Base-by-base conservation (phyloP, 306 rosid genomes). In the Astragalus glycyphyllos region DNA sequence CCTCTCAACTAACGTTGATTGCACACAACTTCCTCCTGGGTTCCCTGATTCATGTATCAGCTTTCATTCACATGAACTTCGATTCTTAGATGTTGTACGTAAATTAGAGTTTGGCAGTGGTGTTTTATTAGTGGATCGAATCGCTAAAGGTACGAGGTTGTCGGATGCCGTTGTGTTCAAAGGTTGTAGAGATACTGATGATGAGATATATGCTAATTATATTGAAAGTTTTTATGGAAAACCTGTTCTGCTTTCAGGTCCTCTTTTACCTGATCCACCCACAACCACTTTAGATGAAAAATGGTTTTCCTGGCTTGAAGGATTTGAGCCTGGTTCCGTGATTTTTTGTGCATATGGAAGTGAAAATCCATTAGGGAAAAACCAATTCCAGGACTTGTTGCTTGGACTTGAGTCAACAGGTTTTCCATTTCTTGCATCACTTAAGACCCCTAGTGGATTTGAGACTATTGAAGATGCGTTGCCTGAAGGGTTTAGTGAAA, bases 401-500 rank as follows among this genome's bases (percentile, higher is more conserved):
- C 83, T 66, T 16, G 79, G 83, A 58, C 75, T 79, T 17, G 79
- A 79, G 7, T 11, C 41, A 16, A 67, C 70, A 8, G 51, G 58
- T 9, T 48, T 72, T 34, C 77, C 77, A 7, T 77, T 77, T 63
- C 58, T 70, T 37, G 81, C 81, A 0, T 68, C 73, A 1, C 70
- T 65, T 10, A 79, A 72, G 1, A 35, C 75, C 0, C 78, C 78
- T 5, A 3, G 0, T 8, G 75, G 73, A 4, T 72, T 58, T 32
- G 59, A 66, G 1, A 40, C 65, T 7, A 50, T 72, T 47, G 79
- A 79, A 58, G 65, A 58, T 32, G 78, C 78, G 5, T 4, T 72
- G 2, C 82, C 82, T 0, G 26, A 79, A 58, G 75, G 78, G 5
- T 78, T 72, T 11, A 8, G 0, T 5, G 77, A 72, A 29, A 78